Evolutionary conservation across 345 rosid species (phyloP).

Genomic region (rapeseed (Brassica napus)): Da-Ae NC_063436.1:7342001-7342500

Average conservation of each 20-base stretch:
- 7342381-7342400: constrained; percentile 54
- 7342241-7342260: constrained; percentile 73
- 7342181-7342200: constrained; percentile 56
- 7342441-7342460: background rate
- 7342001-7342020: constrained; percentile 58
- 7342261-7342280: constrained; percentile 44
- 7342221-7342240: constrained; percentile 63
- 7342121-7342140: constrained; percentile 62
- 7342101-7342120: constrained; percentile 50
- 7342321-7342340: constrained; percentile 52
- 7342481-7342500: background rate
- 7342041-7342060: constrained; percentile 57
- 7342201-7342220: constrained; percentile 54
- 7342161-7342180: constrained; percentile 56
- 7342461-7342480: background rate
- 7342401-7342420: constrained; percentile 75
- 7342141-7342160: constrained; percentile 72
- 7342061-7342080: constrained; percentile 52
- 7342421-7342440: constrained; percentile 44
- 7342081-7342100: constrained; percentile 46
- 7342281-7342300: constrained; percentile 51
- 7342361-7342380: constrained; percentile 59
- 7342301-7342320: constrained; percentile 19
- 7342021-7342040: constrained; percentile 49
- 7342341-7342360: constrained; percentile 51